Percentiles rank a stretch among this genome's conserved stretches.
phyloP scores from a whole-genome alignment of 176 grass and related monocot genomes.

The Otatea glauca region DNA sequence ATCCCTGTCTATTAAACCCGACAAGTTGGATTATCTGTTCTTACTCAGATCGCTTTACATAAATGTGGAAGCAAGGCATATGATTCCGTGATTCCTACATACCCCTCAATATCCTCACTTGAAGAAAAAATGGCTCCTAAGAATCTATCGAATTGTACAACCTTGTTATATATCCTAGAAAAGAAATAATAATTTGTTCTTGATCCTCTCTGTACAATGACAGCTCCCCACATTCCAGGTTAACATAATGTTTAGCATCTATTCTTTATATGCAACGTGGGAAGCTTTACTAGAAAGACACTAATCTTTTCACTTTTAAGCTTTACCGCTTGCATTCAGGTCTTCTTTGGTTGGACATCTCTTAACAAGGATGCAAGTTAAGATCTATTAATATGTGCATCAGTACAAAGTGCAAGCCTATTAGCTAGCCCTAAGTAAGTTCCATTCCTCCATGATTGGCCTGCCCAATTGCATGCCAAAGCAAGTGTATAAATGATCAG shows the following conservation, averaged over 20 bases:
- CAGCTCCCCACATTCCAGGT: constrained; percentile 43
- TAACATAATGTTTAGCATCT: constrained; percentile 54
- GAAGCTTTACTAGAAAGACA: constrained; percentile 60
- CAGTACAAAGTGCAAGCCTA: constrained; percentile 48
- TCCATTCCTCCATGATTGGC: constrained; percentile 50
- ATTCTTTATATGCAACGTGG: constrained; percentile 52
- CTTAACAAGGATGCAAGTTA: constrained; percentile 39
- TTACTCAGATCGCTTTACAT: constrained; percentile 27
- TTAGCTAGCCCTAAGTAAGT: constrained; percentile 29
- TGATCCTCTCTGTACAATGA: constrained; percentile 36
- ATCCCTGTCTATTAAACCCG: not conserved
- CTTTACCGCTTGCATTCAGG: constrained; percentile 47
- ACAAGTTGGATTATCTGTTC: constrained; percentile 37
- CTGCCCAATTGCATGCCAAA: constrained; percentile 32
- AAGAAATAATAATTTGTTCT: constrained; percentile 31
- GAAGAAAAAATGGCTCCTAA: constrained; percentile 23
- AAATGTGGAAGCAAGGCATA: constrained; percentile 44
- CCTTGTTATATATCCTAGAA: constrained; percentile 39
- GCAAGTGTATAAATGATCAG: constrained; percentile 28
- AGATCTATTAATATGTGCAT: constrained; percentile 43
- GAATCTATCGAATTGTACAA: constrained; percentile 39
- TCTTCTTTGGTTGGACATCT: constrained; percentile 42
- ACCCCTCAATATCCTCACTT: constrained; percentile 44
- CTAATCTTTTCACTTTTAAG: constrained; percentile 45
- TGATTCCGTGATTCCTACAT: constrained; percentile 45